A percentile compares a stretch with the other conserved stretches of the same genome.
These are phyloP conservation scores for Antitrichia curtipendula DNA, from an alignment of 225 moss, liverwort and hornwort species.

Conservation along the genomic window DNA sequence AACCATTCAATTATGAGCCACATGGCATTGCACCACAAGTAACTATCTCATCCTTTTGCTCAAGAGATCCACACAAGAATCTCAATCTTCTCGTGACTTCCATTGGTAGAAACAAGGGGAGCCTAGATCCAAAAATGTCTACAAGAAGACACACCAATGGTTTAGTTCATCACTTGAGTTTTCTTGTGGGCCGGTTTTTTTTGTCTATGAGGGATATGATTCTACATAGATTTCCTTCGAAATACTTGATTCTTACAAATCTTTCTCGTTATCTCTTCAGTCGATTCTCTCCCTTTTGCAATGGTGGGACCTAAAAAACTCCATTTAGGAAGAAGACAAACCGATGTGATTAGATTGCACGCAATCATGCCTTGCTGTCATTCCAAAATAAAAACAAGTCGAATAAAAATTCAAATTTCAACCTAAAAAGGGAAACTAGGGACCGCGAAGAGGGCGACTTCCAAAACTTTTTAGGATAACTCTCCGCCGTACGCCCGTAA, in stretches of 20 bases:
- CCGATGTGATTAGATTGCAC: neutral
- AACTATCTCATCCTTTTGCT: neutral
- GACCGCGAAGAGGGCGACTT: neutral
- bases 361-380: neutral
- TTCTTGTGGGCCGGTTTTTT: neutral
- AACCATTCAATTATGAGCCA: neutral
- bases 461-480: neutral
- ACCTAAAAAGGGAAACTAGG: neutral
- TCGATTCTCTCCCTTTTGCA: neutral
- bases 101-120: neutral
- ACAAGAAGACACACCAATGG: neutral
- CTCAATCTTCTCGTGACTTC: neutral
- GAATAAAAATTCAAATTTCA: too few species aligned
- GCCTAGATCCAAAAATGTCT: neutral
- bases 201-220: neutral
- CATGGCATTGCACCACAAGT: neutral
- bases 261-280: neutral
- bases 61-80: neutral
- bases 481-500: fast-evolving
- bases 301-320: neutral
- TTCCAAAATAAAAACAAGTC: neutral
- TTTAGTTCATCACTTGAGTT: neutral
- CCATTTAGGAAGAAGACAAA: neutral
- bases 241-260: neutral
- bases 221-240: neutral